Conservation (phyloP, 192 early-diverging fungal genomes). For the Oehlia diaphana region DNA sequence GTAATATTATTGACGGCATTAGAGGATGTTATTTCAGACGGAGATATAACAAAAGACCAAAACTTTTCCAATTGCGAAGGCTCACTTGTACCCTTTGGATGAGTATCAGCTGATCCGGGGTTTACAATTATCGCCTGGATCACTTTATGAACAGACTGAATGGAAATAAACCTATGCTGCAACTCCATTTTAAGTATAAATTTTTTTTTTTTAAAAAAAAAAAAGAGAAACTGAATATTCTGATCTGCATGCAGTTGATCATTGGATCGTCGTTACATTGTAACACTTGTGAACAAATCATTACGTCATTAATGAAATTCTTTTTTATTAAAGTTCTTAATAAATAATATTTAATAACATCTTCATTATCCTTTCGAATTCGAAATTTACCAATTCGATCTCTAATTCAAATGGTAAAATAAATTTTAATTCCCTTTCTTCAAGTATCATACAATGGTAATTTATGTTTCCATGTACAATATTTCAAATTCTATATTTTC, state of each 20-base stretch:
- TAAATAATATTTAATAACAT: no score
- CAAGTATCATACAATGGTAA: no score
- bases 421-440: no score
- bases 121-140: background rate
- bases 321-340: no score
- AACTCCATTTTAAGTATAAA: background rate
- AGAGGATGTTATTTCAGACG: constrained; percentile 4
- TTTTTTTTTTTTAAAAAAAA: background rate
- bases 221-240: background rate
- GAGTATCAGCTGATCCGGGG: background rate
- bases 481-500: no score
- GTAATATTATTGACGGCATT: constrained; percentile 1
- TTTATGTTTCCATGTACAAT: no score
- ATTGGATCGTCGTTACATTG: background rate
- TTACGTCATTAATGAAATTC: no score
- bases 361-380: no score
- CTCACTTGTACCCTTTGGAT: background rate
- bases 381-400: background rate
- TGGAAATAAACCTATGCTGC: background rate
- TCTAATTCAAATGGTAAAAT: no score
- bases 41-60: constrained; percentile 4
- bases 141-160: constrained; percentile 8
- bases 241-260: background rate
- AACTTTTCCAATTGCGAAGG: background rate
- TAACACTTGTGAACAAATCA: background rate